Evolutionary conservation across 2,329 filamentous ascomycete genomes (phyloP), one percentile per base, ranked within the genome.

Genomic region (Aspergillus transmontanensis): DNA sequence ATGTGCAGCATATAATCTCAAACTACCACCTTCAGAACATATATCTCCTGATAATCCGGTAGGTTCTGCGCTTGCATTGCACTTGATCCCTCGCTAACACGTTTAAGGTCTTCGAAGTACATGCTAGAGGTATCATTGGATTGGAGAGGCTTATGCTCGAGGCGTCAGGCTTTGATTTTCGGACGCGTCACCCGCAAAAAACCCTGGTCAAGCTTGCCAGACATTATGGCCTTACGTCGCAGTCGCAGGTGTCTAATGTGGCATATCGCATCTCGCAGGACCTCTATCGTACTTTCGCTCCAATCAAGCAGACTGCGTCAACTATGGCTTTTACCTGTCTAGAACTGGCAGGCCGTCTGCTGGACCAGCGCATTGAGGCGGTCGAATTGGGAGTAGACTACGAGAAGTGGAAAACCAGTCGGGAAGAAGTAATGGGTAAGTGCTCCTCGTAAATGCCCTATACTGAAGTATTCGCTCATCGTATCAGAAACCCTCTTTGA

Each of bases 121-220:
- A 89, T 4, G 90, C 91, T 16, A 91, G 93, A 68, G 87, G 90
- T 62, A 90, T 97, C 67, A 93, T 97, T 66, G 93, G 92, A 1
- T 86, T 98, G 4, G 95, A 99, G 79, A 87, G 95, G 6, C 86
- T 96, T 61, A 96, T 98, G 79, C 89, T 99, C 58, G 95, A 99
- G 79, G 90, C 92, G 2, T 90, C 94, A 34, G 90, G 91, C 66
- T 99, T 99, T 77, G 94, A 99, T 77, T 98, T 98, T 74, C 89
- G 94, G 41, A 94, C 89, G 62, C 89, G 93, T 43, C 91, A 96
- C 72, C 93, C 94, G 0, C 93, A 97, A 70, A 92, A 93, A 67
- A 84, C 92, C 26, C 82, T 98, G 48, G 85, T 93, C 69, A 98
- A 98, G 80, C 84, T 97, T 30, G 84, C 89, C 57, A 87, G 89